phyloP scores from a whole-genome alignment of 495 filamentous ascomycete species.

The Hypoxylon cercidicola region DNA sequence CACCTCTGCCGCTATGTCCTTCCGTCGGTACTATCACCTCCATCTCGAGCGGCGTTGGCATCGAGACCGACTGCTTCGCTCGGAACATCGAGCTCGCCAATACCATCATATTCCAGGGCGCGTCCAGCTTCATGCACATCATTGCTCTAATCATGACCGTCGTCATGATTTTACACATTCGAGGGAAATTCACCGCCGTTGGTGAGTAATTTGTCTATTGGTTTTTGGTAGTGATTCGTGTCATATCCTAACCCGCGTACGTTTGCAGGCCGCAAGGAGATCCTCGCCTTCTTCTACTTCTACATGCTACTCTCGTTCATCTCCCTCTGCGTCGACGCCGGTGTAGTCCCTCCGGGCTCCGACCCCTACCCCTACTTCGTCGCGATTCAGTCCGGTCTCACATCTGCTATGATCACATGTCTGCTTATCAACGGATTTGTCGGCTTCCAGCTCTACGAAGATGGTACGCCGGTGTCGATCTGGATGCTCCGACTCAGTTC shows the following conservation, averaged over 20 bases:
- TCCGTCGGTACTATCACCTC: slow-evolving; percentile 73
- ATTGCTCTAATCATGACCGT: slow-evolving; percentile 90
- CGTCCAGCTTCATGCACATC: slow-evolving; percentile 91
- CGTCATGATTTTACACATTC: slow-evolving; percentile 95
- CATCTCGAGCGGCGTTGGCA: slow-evolving; percentile 76
- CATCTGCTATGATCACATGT: slow-evolving; percentile 88
- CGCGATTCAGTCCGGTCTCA: slow-evolving; percentile 86
- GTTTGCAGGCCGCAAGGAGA: slow-evolving; percentile 92
- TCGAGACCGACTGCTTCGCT: slow-evolving; percentile 91
- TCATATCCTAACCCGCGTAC: slow-evolving; percentile 28
- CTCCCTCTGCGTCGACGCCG: slow-evolving; percentile 92
- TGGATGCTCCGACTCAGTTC: slow-evolving; percentile 89
- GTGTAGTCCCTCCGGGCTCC: slow-evolving; percentile 86
- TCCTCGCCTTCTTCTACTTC: slow-evolving; percentile 96
- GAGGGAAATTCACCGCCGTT: slow-evolving; percentile 98
- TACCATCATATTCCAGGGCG: slow-evolving; percentile 97
- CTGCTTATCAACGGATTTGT: slow-evolving; percentile 98
- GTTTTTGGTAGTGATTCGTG: background rate
- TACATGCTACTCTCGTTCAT: slow-evolving; percentile 89
- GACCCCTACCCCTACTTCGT: slow-evolving; percentile 89
- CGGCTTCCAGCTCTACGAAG: slow-evolving; percentile 98
- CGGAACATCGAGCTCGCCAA: slow-evolving; percentile 96
- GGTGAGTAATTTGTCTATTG: slow-evolving; percentile 68
- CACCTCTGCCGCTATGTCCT: slow-evolving; percentile 86
- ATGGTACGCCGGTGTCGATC: slow-evolving; percentile 93